These are phyloP conservation scores for Allium cepa DNA, from an alignment of 106 monocot species.

Conservation along the genomic window DNA sequence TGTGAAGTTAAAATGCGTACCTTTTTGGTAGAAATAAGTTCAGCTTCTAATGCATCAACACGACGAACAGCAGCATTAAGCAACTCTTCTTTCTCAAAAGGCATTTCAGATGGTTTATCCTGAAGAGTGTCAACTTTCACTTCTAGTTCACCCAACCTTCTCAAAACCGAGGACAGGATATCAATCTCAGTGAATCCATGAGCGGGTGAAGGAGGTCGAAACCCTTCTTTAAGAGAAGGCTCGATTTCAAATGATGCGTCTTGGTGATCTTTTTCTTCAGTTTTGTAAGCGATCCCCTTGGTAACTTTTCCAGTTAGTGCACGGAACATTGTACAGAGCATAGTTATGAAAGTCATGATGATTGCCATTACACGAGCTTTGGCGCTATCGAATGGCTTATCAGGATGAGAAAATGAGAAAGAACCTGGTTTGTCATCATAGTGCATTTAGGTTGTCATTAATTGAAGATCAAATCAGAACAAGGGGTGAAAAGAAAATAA, in stretches of 20 bases:
- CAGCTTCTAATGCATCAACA: constrained; percentile 34
- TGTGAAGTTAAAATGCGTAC: constrained; percentile 1
- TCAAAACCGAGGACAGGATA: constrained; percentile 19
- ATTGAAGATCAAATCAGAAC: neutral
- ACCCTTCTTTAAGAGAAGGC: constrained; percentile 7
- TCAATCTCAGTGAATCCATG: constrained; percentile 17
- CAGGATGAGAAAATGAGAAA: neutral
- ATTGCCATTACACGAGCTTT: constrained; percentile 18
- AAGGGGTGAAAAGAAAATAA: neutral
- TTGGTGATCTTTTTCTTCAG: neutral
- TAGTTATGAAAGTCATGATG: constrained; percentile 39
- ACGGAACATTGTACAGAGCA: constrained; percentile 30
- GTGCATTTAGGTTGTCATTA: neutral
- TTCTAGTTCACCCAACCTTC: constrained; percentile 28
- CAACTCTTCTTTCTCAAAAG: constrained; percentile 41
- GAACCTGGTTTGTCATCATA: constrained; percentile 10
- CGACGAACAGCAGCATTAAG: constrained; percentile 29
- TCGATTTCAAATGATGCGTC: neutral
- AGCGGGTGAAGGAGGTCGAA: constrained; percentile 11
- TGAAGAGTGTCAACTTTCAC: constrained; percentile 35
- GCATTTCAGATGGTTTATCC: constrained; percentile 39
- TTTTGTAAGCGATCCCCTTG: constrained; percentile 18
- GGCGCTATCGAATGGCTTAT: constrained; percentile 25
- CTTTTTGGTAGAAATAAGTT: constrained; percentile 32
- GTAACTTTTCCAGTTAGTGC: constrained; percentile 18